Percentiles rank a stretch among this genome's conserved stretches.
Conservation (phyloP, 2,329 filamentous ascomycete species). For the Colletotrichum sp. region DNA sequence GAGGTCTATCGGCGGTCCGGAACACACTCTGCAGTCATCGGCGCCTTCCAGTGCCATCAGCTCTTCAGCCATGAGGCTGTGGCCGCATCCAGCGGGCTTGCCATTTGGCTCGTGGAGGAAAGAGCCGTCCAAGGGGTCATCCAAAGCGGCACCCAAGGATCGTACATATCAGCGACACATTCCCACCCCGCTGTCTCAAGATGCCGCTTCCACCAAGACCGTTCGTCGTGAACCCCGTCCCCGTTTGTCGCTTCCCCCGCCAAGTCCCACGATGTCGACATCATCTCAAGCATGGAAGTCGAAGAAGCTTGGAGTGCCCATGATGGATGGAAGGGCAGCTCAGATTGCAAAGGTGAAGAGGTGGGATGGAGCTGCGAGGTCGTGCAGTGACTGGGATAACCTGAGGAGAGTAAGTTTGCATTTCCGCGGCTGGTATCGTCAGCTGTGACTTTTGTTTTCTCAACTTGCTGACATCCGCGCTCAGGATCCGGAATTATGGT, state of each 20-base stretch:
- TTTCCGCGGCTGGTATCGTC: neutral
- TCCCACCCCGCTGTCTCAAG: neutral
- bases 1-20: neutral
- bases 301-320: conserved; percentile 32
- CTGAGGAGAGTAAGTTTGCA: conserved; percentile 48
- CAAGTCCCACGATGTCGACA: conserved; percentile 3
- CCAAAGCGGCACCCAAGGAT: neutral
- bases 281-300: conserved; percentile 35
- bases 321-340: conserved; percentile 29
- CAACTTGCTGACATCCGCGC: neutral
- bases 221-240: conserved; percentile 8
- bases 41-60: neutral
- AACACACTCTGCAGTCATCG: conserved; percentile 7
- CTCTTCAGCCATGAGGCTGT: neutral
- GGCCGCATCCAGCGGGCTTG: conserved; percentile 2
- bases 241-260: conserved; percentile 23
- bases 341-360: conserved; percentile 43
- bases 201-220: neutral
- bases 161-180: conserved; percentile 9
- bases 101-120: neutral
- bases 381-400: conserved; percentile 50
- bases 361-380: conserved; percentile 56
- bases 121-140: neutral
- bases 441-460: too few relatives aligned
- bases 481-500: conserved; percentile 77